These are phyloP conservation scores for Pochonia chlamydosporia DNA, from an alignment of 2,329 filamentous ascomycete species.

Conservation along the genomic window DNA sequence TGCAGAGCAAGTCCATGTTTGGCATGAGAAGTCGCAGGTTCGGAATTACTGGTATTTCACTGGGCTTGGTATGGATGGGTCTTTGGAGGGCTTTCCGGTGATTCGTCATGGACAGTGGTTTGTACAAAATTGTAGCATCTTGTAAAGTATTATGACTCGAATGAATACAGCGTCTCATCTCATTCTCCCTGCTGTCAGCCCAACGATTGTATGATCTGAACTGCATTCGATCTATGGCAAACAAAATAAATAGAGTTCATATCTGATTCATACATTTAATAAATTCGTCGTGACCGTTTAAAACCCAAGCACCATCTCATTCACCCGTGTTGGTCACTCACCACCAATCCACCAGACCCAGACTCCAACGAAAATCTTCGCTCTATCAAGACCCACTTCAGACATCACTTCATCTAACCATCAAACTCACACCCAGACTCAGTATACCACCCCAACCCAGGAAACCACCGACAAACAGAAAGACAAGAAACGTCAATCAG, in stretches of 20 bases:
- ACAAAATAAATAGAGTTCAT: too few relatives aligned
- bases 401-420: constrained; percentile 7
- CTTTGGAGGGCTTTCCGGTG: constrained; percentile 61
- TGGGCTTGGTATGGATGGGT: constrained; percentile 63
- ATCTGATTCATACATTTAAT: too few relatives aligned
- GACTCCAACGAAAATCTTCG: constrained; percentile 20
- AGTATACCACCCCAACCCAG: neutral
- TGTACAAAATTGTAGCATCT: neutral
- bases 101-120: constrained; percentile 10
- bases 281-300: too few relatives aligned
- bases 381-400: constrained; percentile 20
- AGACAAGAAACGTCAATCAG: neutral
- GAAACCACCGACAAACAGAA: neutral
- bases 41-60: constrained; percentile 62
- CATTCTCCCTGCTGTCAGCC: too few relatives aligned
- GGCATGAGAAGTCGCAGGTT: constrained; percentile 65
- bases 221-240: too few relatives aligned
- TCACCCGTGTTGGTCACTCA: neutral
- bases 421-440: constrained; percentile 12
- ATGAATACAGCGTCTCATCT: too few relatives aligned
- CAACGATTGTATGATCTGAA: too few relatives aligned
- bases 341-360: neutral
- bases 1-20: constrained; percentile 64
- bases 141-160: too few relatives aligned
- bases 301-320: too few relatives aligned